Evolutionary conservation across 345 rosid genomes (phyloP), one percentile per base, ranked within the genome.

Genomic region (Populus pruinosa): DNA sequence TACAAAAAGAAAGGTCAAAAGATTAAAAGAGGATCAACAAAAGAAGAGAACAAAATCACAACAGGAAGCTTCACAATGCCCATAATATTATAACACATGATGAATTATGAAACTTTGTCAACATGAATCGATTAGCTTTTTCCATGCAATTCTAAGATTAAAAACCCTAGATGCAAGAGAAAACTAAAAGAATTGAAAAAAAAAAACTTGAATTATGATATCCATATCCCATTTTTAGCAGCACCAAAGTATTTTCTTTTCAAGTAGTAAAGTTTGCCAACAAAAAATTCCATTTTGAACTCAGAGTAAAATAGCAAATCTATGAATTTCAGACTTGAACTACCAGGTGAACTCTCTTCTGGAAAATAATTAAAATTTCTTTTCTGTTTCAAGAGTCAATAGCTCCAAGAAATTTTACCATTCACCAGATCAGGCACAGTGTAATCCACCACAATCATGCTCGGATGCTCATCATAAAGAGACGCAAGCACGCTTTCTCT

Each of bases 391-490:
- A 27, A 31, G 50, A 50, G 14, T 16, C 33, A 11, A 2, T 23
- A 74, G 35, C 27, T 25, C 20, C 16, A 12, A 9, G 9, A 49
- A 8, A 16, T 16, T 2, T 76, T 85, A 93, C 99, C 94, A 87
- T 96, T 93, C 16, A 96, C 98, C 33, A 96, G 90, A 82, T 89
- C 77, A 7, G 97, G 99, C 67, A 92, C 84, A 5, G 97, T 93
- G 86, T 87, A 96, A 82, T 96, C 99, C 20, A 93, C 97, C 76
- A 90, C 88, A 31, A 96, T 86, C 70, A 96, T 81, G 82, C 91
- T 87, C 18, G 97, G 98, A 63, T 93, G 81, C 68, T 92, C 84
- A 76, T 83, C 72, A 77, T 79, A 88, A 72, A 87, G 75, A 0
- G 93, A 87, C 31, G 96, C 80, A 41, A 96, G 93, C 65, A 93